A percentile compares a stretch with the other conserved stretches of the same genome.
Evolutionary conservation across 2,329 filamentous ascomycete genomes (phyloP).

Genomic region (Fusarium sp.): DNA sequence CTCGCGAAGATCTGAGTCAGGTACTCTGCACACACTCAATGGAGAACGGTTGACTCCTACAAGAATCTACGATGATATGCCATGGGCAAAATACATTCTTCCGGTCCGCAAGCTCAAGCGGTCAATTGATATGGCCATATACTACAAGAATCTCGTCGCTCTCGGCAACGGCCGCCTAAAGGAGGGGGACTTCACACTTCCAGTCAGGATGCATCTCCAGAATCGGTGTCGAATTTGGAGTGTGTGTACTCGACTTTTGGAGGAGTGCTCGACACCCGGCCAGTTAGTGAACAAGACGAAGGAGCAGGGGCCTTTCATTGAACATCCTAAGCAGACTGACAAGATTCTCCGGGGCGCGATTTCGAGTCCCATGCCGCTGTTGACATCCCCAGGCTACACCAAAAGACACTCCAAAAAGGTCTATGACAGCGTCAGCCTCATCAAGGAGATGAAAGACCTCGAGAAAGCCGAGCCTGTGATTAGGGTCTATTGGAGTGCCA

Average conservation of each 20-base stretch:
- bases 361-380: neutral
- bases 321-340: neutral
- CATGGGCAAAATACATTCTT: neutral
- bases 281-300: neutral
- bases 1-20: neutral
- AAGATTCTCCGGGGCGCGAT: neutral
- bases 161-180: neutral
- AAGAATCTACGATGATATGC: neutral
- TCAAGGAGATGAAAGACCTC: neutral
- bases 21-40: neutral
- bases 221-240: neutral
- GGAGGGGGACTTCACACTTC: neutral
- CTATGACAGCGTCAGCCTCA: neutral
- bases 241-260: neutral
- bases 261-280: neutral
- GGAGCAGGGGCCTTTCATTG: accelerated
- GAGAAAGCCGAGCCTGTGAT: neutral
- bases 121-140: neutral
- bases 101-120: accelerated
- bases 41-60: neutral
- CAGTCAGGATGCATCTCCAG: neutral
- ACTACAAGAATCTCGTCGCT: neutral
- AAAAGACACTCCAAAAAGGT: accelerated
- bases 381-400: neutral
- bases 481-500: neutral